Conservation (phyloP, 352 stramenopile species). For the Pythium insidiosum region DNA sequence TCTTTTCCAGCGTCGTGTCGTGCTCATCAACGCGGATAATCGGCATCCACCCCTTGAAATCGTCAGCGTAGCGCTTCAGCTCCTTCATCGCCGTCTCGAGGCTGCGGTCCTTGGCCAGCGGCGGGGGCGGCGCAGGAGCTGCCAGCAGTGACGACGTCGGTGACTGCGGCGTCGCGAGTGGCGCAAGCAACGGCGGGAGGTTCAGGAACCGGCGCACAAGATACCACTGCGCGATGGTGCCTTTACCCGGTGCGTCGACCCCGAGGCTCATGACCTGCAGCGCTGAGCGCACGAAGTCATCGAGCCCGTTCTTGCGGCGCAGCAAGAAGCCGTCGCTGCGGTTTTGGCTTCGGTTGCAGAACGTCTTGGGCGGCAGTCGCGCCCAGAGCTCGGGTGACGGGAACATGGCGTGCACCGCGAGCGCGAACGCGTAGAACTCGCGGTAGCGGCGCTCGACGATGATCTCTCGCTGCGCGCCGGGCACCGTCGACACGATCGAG, state of each 20-base stretch:
- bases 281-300: slow-evolving; percentile 51
- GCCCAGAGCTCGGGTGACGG: slow-evolving; percentile 45
- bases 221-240: slow-evolving; percentile 57
- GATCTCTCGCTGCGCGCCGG: slow-evolving; percentile 13
- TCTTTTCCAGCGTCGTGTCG: slow-evolving; percentile 49
- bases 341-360: slow-evolving; percentile 22
- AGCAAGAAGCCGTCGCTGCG: slow-evolving; percentile 47
- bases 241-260: slow-evolving; percentile 28
- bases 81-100: slow-evolving; percentile 41
- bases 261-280: slow-evolving; percentile 55
- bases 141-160: too few species aligned
- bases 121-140: too few species aligned
- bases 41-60: slow-evolving; percentile 30
- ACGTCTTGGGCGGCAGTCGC: slow-evolving; percentile 57
- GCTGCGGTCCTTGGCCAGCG: slow-evolving; percentile 44
- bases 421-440: slow-evolving; percentile 70
- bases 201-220: slow-evolving; percentile 59
- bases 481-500: slow-evolving; percentile 32
- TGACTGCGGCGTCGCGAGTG: too few species aligned
- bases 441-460: slow-evolving; percentile 63
- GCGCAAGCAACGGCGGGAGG: too few species aligned
- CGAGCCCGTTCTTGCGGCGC: slow-evolving; percentile 50
- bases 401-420: slow-evolving; percentile 55
- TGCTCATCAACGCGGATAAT: slow-evolving; percentile 25
- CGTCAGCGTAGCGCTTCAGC: slow-evolving; percentile 32